phyloP scores from a whole-genome alignment of 805 yeast genomes.

The Candida vaughaniae region DNA sequence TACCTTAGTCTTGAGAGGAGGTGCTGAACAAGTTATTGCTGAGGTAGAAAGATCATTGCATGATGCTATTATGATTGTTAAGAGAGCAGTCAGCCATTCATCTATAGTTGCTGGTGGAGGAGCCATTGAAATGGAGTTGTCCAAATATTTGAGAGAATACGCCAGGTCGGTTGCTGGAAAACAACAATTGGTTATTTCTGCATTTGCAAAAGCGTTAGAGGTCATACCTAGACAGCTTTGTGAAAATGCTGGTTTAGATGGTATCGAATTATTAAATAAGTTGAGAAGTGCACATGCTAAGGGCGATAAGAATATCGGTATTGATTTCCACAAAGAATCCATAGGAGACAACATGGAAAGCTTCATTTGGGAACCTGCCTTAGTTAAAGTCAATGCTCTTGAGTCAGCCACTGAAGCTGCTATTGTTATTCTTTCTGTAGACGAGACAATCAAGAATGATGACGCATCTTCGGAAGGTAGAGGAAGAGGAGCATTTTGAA shows the following conservation, averaged over 20 bases:
- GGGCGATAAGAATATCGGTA: slow-evolving; percentile 89
- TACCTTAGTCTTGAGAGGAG: slow-evolving; percentile 91
- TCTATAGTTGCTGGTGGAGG: slow-evolving; percentile 98
- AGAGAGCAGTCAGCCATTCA: slow-evolving; percentile 86
- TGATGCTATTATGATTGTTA: slow-evolving; percentile 98
- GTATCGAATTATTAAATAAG: slow-evolving; percentile 88
- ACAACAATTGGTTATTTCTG: slow-evolving; percentile 88
- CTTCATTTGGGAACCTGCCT: slow-evolving; percentile 97
- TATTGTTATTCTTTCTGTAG: slow-evolving; percentile 86
- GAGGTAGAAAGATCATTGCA: slow-evolving; percentile 97
- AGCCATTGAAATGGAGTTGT: slow-evolving; percentile 96
- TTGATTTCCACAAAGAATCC: slow-evolving; percentile 81
- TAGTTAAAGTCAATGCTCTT: slow-evolving; percentile 91
- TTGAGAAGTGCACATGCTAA: slow-evolving; percentile 92
- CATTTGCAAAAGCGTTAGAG: slow-evolving; percentile 93
- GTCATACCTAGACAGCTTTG: slow-evolving; percentile 96
- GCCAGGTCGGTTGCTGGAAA: slow-evolving; percentile 91
- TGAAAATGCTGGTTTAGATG: slow-evolving; percentile 98
- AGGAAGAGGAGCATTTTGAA: slow-evolving; percentile 45
- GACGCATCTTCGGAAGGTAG: slow-evolving; percentile 50
- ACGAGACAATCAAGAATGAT: slow-evolving; percentile 83
- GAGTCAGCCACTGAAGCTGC: slow-evolving; percentile 98
- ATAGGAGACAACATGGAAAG: slow-evolving; percentile 81
- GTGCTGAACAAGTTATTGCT: slow-evolving; percentile 96
- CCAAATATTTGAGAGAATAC: slow-evolving; percentile 82